A percentile compares a stretch with the other conserved stretches of the same genome.
These are phyloP conservation scores for Penicillium sp. DNA, from an alignment of 2,329 filamentous ascomycete genomes.

Conservation along the genomic window DNA sequence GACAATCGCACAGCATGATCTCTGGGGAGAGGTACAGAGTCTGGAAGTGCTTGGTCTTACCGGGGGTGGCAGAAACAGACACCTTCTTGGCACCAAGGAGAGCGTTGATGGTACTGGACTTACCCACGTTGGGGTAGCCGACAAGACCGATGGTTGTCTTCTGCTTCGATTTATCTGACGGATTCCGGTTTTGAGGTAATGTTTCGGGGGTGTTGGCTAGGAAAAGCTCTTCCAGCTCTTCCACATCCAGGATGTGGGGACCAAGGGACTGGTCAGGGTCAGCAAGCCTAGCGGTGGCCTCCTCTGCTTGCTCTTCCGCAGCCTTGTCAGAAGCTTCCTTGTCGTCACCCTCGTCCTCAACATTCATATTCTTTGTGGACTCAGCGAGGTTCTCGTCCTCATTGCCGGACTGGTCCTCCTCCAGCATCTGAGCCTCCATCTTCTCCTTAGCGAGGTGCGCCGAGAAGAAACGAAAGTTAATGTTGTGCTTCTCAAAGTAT, in stretches of 20 bases:
- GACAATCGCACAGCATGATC: slow-evolving; percentile 95
- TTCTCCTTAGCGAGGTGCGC: slow-evolving; percentile 87
- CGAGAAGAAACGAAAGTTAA: slow-evolving; percentile 96
- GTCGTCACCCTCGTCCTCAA: slow-evolving; percentile 47
- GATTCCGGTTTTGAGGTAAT: slow-evolving; percentile 44
- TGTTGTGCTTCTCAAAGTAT: slow-evolving; percentile 78
- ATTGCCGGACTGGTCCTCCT: slow-evolving; percentile 42
- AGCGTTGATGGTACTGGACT: slow-evolving; percentile 98
- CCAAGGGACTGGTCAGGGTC: slow-evolving; percentile 46
- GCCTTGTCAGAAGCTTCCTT: slow-evolving; percentile 28
- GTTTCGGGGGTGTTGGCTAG: slow-evolving; percentile 71
- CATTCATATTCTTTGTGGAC: slow-evolving; percentile 50
- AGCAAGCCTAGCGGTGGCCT: slow-evolving; percentile 21
- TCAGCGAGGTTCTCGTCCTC: slow-evolving; percentile 54
- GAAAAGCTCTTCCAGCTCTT: slow-evolving; percentile 90
- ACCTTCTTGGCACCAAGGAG: slow-evolving; percentile 99
- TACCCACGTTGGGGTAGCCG: slow-evolving; percentile 98
- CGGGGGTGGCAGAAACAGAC: slow-evolving; percentile 93
- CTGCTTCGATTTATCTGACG: slow-evolving; percentile 50
- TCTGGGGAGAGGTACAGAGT: slow-evolving; percentile 91
- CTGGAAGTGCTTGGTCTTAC: slow-evolving; percentile 99
- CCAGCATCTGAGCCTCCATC: slow-evolving; percentile 71
- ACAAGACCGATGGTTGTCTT: slow-evolving; percentile 93
- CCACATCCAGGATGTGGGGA: slow-evolving; percentile 84
- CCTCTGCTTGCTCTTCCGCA: slow-evolving; percentile 26